Evolutionary conservation across 2,329 filamentous ascomycete species (phyloP), one percentile per base, ranked within the genome.

Genomic region (Aspergillus flavus): DNA sequence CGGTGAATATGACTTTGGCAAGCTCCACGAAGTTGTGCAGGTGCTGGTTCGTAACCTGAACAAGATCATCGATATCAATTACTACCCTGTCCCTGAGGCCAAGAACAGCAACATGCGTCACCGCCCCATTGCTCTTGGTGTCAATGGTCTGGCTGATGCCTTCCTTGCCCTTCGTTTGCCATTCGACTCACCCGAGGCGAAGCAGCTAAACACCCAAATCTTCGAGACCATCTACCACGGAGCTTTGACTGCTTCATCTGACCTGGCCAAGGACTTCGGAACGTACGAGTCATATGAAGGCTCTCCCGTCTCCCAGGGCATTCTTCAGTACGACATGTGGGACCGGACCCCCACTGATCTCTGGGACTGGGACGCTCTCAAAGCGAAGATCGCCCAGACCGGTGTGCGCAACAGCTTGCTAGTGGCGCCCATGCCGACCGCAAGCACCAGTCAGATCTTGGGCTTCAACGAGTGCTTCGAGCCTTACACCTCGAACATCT

Each of bases 391-490:
- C 77, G 93, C 94, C 76, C 87, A 96, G 83, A 87, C 96, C 72
- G 95, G 95, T 81, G 87, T 97, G 43, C 94, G 94, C 79, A 99
- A 99, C 89, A 96, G 92, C 78, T 83, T 99, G 73, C 87, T 99
- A 65, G 87, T 98, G 72, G 95, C 95, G 4, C 95, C 95, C 65
- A 99, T 99, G 95, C 95, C 95, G 30, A 99, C 95, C 74, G 95
- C 95, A 62, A 95, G 91, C 68, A 99, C 95, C 43, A 97, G 93
- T 64, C 95, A 99, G 84, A 99, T 99, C 77, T 86, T 99, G 72
- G 95, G 95, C 73, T 96, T 97, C 87, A 99, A 99, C 79, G 95
- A 99, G 83, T 99, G 95, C 86, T 99, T 99, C 78, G 95, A 99
- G 86, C 95, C 95, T 46, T 99, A 99, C 84, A 99, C 95, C 5